A percentile compares a stretch with the other conserved stretches of the same genome.
These are phyloP conservation scores for Ulmus americana DNA, from an alignment of 331 rosid species.

Conservation along the genomic window DNA sequence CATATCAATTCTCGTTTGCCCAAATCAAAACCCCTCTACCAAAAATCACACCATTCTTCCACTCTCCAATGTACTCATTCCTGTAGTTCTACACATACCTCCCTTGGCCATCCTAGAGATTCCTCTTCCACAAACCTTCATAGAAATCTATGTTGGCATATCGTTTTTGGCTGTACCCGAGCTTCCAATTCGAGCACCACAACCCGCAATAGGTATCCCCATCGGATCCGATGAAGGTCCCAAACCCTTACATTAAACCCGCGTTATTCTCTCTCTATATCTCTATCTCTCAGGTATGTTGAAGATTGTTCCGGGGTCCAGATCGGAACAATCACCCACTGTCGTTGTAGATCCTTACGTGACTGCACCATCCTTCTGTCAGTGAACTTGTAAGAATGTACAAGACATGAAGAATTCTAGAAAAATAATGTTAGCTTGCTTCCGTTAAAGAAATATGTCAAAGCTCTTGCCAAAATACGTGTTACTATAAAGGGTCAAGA, in stretches of 20 bases:
- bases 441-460: too few relatives aligned
- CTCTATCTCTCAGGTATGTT: background rate
- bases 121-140: slow-evolving; percentile 80
- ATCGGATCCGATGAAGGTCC: slow-evolving; percentile 83
- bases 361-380: too few relatives aligned
- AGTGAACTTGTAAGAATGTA: too few relatives aligned
- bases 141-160: slow-evolving; percentile 85
- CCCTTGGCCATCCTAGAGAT: slow-evolving; percentile 81
- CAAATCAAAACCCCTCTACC: slow-evolving; percentile 70
- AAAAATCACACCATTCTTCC: slow-evolving; percentile 78
- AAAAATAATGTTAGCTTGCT: too few relatives aligned
- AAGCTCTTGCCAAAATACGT: too few relatives aligned
- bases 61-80: slow-evolving; percentile 72
- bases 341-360: too few relatives aligned
- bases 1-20: slow-evolving; percentile 81
- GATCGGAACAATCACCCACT: too few relatives aligned
- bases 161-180: slow-evolving; percentile 71
- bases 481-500: too few relatives aligned
- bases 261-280: background rate
- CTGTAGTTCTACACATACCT: slow-evolving; percentile 82
- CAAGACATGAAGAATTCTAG: too few relatives aligned
- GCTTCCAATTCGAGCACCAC: slow-evolving; percentile 81
- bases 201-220: slow-evolving; percentile 82
- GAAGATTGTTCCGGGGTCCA: too few relatives aligned
- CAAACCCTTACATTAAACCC: slow-evolving; percentile 88